These are phyloP conservation scores for Rhododendron henanense DNA, from an alignment of 148 eudicot genomes.

Conservation along the genomic window DNA sequence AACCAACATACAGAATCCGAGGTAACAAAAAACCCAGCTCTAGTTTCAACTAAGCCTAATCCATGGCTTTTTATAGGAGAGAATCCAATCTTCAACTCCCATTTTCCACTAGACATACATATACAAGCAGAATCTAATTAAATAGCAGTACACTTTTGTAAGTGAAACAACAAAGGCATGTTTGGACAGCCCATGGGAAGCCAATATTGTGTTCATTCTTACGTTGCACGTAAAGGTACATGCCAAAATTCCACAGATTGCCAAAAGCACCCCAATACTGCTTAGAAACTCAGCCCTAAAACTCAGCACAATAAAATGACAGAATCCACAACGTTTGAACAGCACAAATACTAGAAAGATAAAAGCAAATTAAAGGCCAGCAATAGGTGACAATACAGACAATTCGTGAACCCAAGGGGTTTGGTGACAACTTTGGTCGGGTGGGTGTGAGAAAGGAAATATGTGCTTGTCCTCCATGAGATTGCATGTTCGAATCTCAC, in stretches of 20 bases:
- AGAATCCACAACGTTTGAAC: background rate
- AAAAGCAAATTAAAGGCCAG: background rate
- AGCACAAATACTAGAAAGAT: background rate
- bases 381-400: background rate
- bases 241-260: background rate
- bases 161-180: background rate
- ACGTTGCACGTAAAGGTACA: background rate
- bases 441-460: no score
- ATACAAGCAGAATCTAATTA: background rate
- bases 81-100: background rate
- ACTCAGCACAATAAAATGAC: background rate
- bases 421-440: no score
- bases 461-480: no score
- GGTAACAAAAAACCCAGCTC: background rate
- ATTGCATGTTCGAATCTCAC: no score
- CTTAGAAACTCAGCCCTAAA: background rate
- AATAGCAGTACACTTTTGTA: background rate
- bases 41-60: background rate
- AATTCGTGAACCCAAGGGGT: no score
- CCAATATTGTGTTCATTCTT: background rate
- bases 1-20: background rate
- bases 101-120: background rate
- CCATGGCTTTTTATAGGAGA: background rate
- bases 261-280: background rate
- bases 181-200: background rate